phyloP scores from a whole-genome alignment of 2,329 filamentous ascomycete species.

The Xylariomycetidae sp. region DNA sequence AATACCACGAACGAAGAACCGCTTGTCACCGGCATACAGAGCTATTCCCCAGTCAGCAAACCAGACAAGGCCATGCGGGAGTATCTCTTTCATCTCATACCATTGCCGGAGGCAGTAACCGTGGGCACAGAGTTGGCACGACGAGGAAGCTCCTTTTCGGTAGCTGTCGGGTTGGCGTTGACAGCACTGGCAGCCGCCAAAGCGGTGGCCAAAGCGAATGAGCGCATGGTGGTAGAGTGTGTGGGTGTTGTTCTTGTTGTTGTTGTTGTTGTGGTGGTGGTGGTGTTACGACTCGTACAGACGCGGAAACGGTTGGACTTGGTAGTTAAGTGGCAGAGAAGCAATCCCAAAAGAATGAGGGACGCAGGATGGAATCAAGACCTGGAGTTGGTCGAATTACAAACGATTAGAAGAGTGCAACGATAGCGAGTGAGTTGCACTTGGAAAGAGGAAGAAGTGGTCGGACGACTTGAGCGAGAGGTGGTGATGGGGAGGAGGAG shows the following conservation, averaged over 20 bases:
- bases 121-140: conserved; percentile 45
- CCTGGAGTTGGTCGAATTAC: conserved; percentile 4
- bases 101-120: conserved; percentile 51
- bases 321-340: background rate
- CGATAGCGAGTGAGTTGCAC: conserved; percentile 26
- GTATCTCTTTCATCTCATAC: conserved; percentile 28
- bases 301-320: background rate
- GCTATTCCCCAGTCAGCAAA: conserved; percentile 31
- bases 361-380: conserved; percentile 7
- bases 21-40: conserved; percentile 46
- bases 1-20: conserved; percentile 55
- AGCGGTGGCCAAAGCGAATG: conserved; percentile 38
- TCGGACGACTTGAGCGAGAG: too few relatives aligned
- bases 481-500: too few relatives aligned
- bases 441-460: too few relatives aligned
- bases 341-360: conserved; percentile 15
- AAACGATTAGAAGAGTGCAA: conserved; percentile 14
- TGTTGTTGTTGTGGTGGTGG: conserved; percentile 5
- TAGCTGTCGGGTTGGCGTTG: conserved; percentile 44
- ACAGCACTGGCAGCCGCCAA: conserved; percentile 40
- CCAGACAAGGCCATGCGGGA: background rate
- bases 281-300: conserved; percentile 1
- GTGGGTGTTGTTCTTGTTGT: conserved; percentile 9
- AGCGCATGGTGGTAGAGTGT: conserved; percentile 39
- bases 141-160: conserved; percentile 39